Evolutionary conservation across 495 filamentous ascomycete species (phyloP), one percentile per base, ranked within the genome.

Genomic region (Xylaria grammica): DNA sequence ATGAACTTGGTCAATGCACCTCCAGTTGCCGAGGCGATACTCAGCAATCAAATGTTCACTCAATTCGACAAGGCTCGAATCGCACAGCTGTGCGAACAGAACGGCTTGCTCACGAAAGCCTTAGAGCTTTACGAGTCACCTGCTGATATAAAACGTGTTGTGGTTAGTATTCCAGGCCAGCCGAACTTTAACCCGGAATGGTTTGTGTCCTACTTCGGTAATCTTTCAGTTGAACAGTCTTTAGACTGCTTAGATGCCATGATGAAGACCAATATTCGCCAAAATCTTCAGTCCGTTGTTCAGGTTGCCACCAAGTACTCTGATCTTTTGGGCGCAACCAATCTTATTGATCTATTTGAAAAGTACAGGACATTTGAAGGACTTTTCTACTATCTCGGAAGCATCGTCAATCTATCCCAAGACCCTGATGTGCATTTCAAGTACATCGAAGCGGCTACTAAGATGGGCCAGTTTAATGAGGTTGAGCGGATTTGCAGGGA

Each of bases 1-100:
- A 98, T 99, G 94, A 99, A 99, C 75, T 81, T 99, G 62, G 77
- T 94, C 75, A 94, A 96, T 71, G 96, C 96, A 0, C 94, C 95
- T 11, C 96, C 98, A 75, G 95, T 99, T 54, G 95, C 95, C 6
- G 95, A 98, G 76, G 95, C 95, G 20, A 98, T 99, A 67, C 87
- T 99, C 48, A 90, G 93, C 49, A 98, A 97, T 69, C 92, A 97
- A 66, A 96, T 99, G 86, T 98, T 99, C 80, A 91, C 91, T 0
- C 86, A 98, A 77, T 99, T 94, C 73, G 94, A 99, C 77, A 93
- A 90, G 76, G 81, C 87, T 58, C 89, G 91, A 45, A 91, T 99
- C 77, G 89, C 92, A 9, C 86, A 87, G 68, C 83, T 99, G 62
- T 99, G 95, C 75, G 95, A 99, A 80, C 89, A 94, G 70, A 94